Evolutionary conservation across 371 early-diverging fungal genomes (phyloP).

Genomic region (Mortierella sp.): DNA sequence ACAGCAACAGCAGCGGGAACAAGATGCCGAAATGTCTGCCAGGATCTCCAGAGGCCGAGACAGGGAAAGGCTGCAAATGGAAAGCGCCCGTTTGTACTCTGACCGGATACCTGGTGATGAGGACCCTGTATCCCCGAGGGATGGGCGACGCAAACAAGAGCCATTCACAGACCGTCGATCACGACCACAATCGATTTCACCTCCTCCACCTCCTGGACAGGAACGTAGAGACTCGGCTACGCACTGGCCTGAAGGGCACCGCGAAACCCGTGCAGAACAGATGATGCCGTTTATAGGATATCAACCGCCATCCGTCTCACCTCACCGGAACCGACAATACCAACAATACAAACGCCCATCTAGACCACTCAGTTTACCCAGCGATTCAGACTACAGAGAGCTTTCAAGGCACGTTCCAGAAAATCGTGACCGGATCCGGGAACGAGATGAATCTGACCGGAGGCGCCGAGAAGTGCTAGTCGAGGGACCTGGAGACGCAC

Average conservation of each 20-base stretch:
- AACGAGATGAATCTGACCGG: conserved; percentile 25
- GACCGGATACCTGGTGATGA: not conserved
- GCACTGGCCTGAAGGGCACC: conserved; percentile 25
- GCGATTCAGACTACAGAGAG: conserved; percentile 18
- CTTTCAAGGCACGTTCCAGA: conserved; percentile 7
- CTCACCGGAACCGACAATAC: conserved; percentile 6
- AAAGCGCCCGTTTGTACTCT: conserved; percentile 15
- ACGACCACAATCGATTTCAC: conserved; percentile 33
- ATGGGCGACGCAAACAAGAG: conserved; percentile 1
- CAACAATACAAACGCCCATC: conserved; percentile 12
- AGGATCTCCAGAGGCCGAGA: conserved; percentile 14
- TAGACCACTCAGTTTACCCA: conserved; percentile 18
- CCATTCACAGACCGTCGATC: conserved; percentile 7
- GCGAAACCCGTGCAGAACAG: conserved; percentile 21
- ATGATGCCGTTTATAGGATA: conserved; percentile 36
- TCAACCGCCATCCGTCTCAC: conserved; percentile 12
- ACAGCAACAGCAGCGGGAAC: conserved; percentile 12
- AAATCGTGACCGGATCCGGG: conserved; percentile 9
- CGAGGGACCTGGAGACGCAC: conserved; percentile 7
- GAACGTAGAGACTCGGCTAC: conserved; percentile 13
- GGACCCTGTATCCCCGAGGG: conserved; percentile 1
- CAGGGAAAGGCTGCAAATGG: conserved; percentile 10
- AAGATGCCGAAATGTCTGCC: not conserved
- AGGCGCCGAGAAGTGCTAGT: conserved; percentile 14
- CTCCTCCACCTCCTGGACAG: conserved; percentile 30